phyloP scores from a whole-genome alignment of 495 filamentous ascomycete species.

The Terfezia claveryi region DNA sequence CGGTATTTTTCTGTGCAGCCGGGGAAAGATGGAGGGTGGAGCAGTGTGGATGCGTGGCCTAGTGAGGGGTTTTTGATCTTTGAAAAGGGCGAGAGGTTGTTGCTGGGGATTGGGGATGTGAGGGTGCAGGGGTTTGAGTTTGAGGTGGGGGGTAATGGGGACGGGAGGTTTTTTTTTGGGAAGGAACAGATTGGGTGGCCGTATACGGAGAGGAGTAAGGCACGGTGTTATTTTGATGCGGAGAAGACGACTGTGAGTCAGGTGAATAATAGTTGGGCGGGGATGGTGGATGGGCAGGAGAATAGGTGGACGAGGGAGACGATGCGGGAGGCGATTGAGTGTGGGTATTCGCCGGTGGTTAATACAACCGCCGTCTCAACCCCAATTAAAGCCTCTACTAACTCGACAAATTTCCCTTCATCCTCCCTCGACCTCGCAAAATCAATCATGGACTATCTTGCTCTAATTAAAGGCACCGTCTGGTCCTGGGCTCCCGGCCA shows the following conservation, averaged over 20 bases:
- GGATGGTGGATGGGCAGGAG: slow-evolving; percentile 2
- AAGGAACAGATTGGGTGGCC: background rate
- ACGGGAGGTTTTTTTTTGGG: slow-evolving; percentile 4
- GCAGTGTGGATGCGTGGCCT: slow-evolving; percentile 10
- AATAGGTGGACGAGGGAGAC: background rate
- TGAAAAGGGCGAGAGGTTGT: slow-evolving; percentile 1
- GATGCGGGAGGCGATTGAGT: slow-evolving; percentile 1
- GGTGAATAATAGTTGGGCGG: slow-evolving; percentile 8
- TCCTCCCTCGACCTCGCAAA: background rate
- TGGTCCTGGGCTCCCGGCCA: slow-evolving; percentile 8
- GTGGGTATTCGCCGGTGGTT: slow-evolving; percentile 7
- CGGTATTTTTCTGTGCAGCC: slow-evolving; percentile 4
- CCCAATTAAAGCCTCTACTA: too few relatives aligned
- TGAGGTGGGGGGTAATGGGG: background rate
- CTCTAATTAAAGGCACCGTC: slow-evolving; percentile 1
- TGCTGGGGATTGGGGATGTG: slow-evolving; percentile 6
- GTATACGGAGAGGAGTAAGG: background rate
- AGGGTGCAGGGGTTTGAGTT: background rate
- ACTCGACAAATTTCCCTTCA: too few relatives aligned
- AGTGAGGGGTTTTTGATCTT: slow-evolving; percentile 9
- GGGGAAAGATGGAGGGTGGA: background rate
- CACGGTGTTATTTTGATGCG: background rate
- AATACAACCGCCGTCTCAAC: slow-evolving; percentile 1
- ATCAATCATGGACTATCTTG: background rate
- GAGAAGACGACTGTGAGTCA: background rate